Conservation (phyloP, 192 early-diverging fungal genomes). For the Entomortierella beljakovae region DNA sequence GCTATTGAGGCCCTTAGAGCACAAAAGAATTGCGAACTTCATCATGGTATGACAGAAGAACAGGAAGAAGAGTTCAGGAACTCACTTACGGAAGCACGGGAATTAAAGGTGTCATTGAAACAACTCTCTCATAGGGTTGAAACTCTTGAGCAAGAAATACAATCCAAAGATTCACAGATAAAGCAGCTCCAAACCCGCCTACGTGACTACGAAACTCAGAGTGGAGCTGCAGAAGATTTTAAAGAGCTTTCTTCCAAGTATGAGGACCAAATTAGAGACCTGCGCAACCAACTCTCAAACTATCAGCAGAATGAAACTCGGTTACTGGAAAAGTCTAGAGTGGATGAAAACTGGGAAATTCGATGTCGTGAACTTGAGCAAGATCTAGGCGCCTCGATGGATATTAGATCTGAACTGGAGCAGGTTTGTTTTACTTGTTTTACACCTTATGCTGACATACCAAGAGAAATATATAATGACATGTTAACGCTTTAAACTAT, state of each 20-base stretch:
- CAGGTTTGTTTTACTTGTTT: constrained; percentile 12
- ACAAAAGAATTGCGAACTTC: constrained; percentile 49
- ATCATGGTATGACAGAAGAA: constrained; percentile 58
- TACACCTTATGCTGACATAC: background rate
- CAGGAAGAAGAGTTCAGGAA: constrained; percentile 49
- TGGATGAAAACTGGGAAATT: constrained; percentile 40
- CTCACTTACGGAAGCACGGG: constrained; percentile 22
- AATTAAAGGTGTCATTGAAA: constrained; percentile 15
- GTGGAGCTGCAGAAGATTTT: constrained; percentile 9
- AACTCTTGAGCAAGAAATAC: constrained; percentile 4
- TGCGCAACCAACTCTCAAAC: constrained; percentile 12
- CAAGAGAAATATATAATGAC: too few relatives aligned
- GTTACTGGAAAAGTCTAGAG: constrained; percentile 24
- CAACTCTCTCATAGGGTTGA: constrained; percentile 14
- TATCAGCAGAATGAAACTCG: constrained; percentile 34
- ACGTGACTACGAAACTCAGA: constrained; percentile 15
- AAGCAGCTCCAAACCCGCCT: constrained; percentile 11
- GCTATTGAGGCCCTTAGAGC: constrained; percentile 59
- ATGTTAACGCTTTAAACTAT: background rate
- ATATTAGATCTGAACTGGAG: constrained; percentile 30
- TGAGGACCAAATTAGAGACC: constrained; percentile 25
- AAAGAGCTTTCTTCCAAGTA: constrained; percentile 15
- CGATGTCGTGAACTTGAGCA: constrained; percentile 33
- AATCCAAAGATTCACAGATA: constrained; percentile 18
- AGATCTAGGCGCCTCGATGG: constrained; percentile 26